Conservation (phyloP, 176 grass and related monocot genomes). For the Panicum miliaceum region DNA sequence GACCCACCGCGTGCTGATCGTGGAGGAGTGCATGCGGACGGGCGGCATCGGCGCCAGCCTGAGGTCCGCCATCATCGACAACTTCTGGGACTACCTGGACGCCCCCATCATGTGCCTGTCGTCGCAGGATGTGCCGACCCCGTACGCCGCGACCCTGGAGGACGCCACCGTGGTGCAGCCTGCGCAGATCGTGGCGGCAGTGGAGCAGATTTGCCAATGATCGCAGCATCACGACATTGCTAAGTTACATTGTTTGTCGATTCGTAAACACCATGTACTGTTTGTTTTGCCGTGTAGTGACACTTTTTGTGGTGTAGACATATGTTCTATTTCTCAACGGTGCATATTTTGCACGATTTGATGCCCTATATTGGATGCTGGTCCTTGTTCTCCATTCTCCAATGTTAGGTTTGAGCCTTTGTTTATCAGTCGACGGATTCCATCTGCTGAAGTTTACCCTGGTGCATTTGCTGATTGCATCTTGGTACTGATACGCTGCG, state of each 20-base stretch:
- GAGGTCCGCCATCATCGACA: slow-evolving; percentile 78
- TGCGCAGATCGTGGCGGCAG: slow-evolving; percentile 68
- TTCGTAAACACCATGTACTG: not conserved
- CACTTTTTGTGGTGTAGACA: slow-evolving; percentile 1
- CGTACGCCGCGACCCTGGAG: slow-evolving; percentile 68
- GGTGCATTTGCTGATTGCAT: no score
- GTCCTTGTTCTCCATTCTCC: not conserved
- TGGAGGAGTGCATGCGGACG: slow-evolving; percentile 90
- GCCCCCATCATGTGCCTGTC: slow-evolving; percentile 82
- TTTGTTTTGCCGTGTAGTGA: slow-evolving; percentile 8
- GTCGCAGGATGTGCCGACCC: slow-evolving; percentile 85
- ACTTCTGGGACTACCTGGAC: slow-evolving; percentile 94
- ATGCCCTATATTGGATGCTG: no score
- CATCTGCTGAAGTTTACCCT: no score
- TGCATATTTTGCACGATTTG: not conserved
- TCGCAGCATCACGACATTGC: not conserved
- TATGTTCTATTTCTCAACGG: not conserved
- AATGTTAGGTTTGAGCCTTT: not conserved
- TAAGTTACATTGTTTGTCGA: not conserved
- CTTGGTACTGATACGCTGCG: no score
- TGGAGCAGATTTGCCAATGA: slow-evolving; percentile 82
- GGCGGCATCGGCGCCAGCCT: slow-evolving; percentile 83
- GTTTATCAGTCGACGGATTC: not conserved
- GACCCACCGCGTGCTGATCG: slow-evolving; percentile 82
- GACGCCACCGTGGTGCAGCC: slow-evolving; percentile 86